Base-by-base conservation (phyloP, 2,329 filamentous ascomycete genomes). In the Sarocladium oryzae region DNA sequence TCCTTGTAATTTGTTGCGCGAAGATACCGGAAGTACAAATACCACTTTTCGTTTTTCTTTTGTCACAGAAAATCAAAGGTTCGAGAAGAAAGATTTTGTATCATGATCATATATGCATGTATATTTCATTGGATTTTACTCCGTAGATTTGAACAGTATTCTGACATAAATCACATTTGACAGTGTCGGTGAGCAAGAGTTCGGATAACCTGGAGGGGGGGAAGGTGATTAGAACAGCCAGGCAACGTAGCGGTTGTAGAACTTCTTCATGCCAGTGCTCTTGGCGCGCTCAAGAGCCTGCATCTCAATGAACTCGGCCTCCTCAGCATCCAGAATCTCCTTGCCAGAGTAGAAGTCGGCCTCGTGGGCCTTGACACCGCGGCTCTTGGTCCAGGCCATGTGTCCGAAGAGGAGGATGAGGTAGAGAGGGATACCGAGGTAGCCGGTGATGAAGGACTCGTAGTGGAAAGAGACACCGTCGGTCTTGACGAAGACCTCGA, bases 401-500 rank as follows among this genome's bases (percentile, higher is more conserved):
- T 85, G 84, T 0, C 84, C 86, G 53, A 83, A 79, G 62, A 89
- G 80, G 63, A 87, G 74, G 21, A 77, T 70, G 16, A 90, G 66
- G 66, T 89, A 91, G 20, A 91, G 66, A 1, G 87, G 87, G 58
- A 91, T 89, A 49, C 86, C 87, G 7, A 86, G 71, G 65, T 90
- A 90, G 23, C 84, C 85, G 0, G 85, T 89, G 65, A 91, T 80
- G 68, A 91, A 90, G 60, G 79, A 84, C 72, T 86, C 83, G 73
- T 86, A 86, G 66, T 86, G 80, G 57, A 88, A 88, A 50, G 74
- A 75, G 52, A 65, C 58, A 58, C 68, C 75, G 2, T 48, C 28
- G 73, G 57, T 70, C 61, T 58, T 64, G 55, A 81, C 73, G 66
- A 93, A 93, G 53, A 86, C 84, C 11, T 48, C 43, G 43, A 48